phyloP scores from a whole-genome alignment of 2,329 filamentous ascomycete species.

The Cytospora piceae region DNA sequence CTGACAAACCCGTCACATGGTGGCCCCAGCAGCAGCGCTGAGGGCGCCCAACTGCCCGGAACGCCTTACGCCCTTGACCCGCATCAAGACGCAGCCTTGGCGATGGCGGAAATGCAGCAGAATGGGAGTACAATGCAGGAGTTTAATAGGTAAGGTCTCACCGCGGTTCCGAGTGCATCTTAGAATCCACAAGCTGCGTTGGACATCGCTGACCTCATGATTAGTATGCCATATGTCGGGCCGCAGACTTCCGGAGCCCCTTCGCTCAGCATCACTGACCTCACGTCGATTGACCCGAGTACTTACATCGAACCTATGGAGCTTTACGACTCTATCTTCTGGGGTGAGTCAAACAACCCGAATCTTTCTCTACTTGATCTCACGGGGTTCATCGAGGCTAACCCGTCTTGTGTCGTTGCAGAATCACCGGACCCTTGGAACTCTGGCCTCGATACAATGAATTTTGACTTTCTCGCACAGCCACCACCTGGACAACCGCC shows the following conservation, averaged over 20 bases:
- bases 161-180: background rate
- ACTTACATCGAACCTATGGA: slow-evolving; percentile 70
- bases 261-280: slow-evolving; percentile 46
- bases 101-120: slow-evolving; percentile 70
- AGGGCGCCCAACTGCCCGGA: slow-evolving; percentile 33
- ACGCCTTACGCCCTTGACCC: slow-evolving; percentile 46
- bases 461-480: slow-evolving; percentile 64
- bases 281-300: slow-evolving; percentile 56
- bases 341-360: slow-evolving; percentile 53
- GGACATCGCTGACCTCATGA: slow-evolving; percentile 6
- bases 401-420: slow-evolving; percentile 35
- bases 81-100: slow-evolving; percentile 64
- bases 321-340: slow-evolving; percentile 70
- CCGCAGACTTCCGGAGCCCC: slow-evolving; percentile 33
- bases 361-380: background rate
- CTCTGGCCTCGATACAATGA: slow-evolving; percentile 58
- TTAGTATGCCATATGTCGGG: slow-evolving; percentile 17
- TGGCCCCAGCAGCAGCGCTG: slow-evolving; percentile 4
- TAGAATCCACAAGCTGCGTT: too few species aligned
- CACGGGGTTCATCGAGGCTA: background rate
- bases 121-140: slow-evolving; percentile 56
- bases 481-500: slow-evolving; percentile 61
- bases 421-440: slow-evolving; percentile 65
- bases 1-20: slow-evolving; percentile 30
- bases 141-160: slow-evolving; percentile 44